phyloP scores from a whole-genome alignment of 805 yeast genomes.

The Ogataea siamensis region DNA sequence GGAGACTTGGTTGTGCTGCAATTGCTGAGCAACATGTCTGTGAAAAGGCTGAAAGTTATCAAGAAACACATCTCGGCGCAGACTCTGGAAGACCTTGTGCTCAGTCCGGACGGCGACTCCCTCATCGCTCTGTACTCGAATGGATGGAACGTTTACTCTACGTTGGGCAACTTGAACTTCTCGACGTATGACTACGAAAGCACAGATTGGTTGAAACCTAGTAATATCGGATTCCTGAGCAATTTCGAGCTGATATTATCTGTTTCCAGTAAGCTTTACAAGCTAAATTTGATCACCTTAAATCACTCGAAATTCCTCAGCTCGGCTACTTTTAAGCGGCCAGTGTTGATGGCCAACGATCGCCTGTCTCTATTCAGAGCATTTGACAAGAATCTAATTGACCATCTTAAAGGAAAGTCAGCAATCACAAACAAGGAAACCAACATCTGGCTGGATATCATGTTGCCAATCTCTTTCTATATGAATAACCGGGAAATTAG shows the following conservation, averaged over 20 bases:
- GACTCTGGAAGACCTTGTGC: conserved; percentile 29
- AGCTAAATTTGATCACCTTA: conserved; percentile 23
- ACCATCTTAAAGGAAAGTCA: conserved; percentile 31
- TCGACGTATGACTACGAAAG: conserved; percentile 39
- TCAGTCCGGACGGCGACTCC: conserved; percentile 31
- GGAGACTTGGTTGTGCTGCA: conserved; percentile 39
- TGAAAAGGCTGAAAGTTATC: conserved; percentile 32
- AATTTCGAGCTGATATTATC: conserved; percentile 37
- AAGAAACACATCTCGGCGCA: conserved; percentile 37
- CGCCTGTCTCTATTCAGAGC: conserved; percentile 45
- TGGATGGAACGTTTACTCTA: conserved; percentile 51
- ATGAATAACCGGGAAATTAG: conserved; percentile 44
- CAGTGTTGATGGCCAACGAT: conserved; percentile 41
- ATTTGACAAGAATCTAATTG: conserved; percentile 40
- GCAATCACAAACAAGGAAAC: conserved; percentile 36
- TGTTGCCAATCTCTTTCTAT: conserved; percentile 44
- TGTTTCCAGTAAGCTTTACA: conserved; percentile 31
- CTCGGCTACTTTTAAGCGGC: conserved; percentile 34
- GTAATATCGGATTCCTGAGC: conserved; percentile 21
- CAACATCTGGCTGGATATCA: conserved; percentile 44
- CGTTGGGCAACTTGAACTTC: conserved; percentile 45
- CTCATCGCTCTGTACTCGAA: conserved; percentile 28
- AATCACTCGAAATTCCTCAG: conserved; percentile 27
- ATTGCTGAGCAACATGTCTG: conserved; percentile 34
- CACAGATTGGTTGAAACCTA: conserved; percentile 20